Evolutionary conservation across 148 eudicot genomes (phyloP), one percentile per base, ranked within the genome.

Genomic region (Camellia lanceoleosa): DNA sequence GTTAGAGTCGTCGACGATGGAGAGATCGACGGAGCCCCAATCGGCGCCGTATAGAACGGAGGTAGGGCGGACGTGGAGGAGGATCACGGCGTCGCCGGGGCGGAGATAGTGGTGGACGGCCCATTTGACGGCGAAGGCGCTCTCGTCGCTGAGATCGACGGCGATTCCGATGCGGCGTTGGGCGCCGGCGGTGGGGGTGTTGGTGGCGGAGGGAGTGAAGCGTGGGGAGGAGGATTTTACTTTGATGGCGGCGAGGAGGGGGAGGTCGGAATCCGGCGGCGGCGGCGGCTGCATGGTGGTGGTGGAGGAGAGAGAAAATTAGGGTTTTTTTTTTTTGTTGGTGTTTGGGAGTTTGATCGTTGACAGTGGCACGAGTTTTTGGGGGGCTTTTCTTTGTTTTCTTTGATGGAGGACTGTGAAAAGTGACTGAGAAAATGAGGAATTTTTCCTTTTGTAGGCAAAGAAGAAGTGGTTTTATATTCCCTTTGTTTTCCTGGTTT

Each of bases 31-130:
- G 61, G 82, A 73, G 41, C 82, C 82, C 82, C 82, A 80, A 12
- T 80, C 83, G 49, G 83, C 83, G 14, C 82, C 82, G 72, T 80
- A 80, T 41, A 80, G 82, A n/a, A 80, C 82, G 30, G 78, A 64
- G 41, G 82, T 73, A 30, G 78, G 78, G 38, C 82, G 71, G 69
- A 79, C 82, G 60, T 79, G 82, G 49, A 79, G 19, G 60, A 79
- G 76, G 43, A 79, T 61, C 13, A 80, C 82, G 64, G 82, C 82
- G 19, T 80, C 82, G 0, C 82, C 82, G 11, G 77, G 72, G 43
- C 82, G 82, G 63, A 80, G 72, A 54, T 80, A 80, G 41, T 80
- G 47, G 20, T 74, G 77, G 72, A 80, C 82, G 19, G 82, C 71
- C 82, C 82, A 80, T 4, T 80, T 73, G 52, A 80, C 82, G 19